These are phyloP conservation scores for Cornus controversa DNA, from an alignment of 148 eudicot genomes.

Conservation along the genomic window DNA sequence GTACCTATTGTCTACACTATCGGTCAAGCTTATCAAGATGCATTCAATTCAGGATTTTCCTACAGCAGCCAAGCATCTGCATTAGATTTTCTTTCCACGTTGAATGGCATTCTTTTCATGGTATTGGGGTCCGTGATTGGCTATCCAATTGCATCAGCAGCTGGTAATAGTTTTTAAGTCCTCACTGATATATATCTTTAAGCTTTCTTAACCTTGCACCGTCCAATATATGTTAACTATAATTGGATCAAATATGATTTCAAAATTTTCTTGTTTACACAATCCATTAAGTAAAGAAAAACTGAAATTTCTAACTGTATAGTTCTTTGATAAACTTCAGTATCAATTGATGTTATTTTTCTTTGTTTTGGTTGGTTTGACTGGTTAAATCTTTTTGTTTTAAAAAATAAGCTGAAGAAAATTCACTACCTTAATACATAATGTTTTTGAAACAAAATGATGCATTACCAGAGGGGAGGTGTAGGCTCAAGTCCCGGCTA, in stretches of 20 bases:
- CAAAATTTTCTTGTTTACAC: background rate
- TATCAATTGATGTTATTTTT: too few species aligned
- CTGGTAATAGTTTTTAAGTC: conserved; percentile 56
- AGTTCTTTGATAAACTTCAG: background rate
- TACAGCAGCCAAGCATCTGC: conserved; percentile 41
- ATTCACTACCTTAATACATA: too few species aligned
- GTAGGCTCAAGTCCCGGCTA: too few species aligned
- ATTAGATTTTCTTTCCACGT: conserved; percentile 40
- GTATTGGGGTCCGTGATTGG: conserved; percentile 73
- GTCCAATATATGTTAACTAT: background rate
- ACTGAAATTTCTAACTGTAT: background rate
- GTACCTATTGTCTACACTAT: conserved; percentile 67
- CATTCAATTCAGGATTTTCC: conserved; percentile 43
- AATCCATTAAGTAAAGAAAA: background rate
- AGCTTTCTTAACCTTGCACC: background rate
- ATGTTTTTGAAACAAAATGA: too few species aligned
- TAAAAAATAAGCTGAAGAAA: background rate
- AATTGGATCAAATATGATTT: background rate
- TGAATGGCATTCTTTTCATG: conserved; percentile 61
- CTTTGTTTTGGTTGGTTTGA: background rate
- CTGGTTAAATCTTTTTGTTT: background rate
- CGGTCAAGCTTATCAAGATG: conserved; percentile 64
- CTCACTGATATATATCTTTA: background rate
- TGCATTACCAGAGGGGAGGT: too few species aligned
- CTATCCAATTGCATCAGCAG: conserved; percentile 84